Percentiles rank a stretch among this genome's conserved stretches.
Conservation (phyloP, 1,284 basidiomycete genomes). For the Ustilago crameri region DNA sequence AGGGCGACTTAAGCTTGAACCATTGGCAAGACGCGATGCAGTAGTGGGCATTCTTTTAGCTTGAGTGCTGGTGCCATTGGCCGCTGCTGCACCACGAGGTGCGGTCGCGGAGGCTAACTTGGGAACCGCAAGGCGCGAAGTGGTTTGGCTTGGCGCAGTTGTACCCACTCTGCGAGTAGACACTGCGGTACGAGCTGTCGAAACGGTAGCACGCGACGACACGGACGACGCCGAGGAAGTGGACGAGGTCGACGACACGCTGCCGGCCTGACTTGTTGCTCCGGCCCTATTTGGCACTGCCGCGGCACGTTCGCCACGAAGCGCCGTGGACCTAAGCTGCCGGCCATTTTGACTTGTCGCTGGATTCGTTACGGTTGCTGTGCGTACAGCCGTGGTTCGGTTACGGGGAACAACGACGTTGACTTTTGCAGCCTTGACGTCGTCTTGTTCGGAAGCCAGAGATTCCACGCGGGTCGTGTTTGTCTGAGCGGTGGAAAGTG, state of each 20-base stretch:
- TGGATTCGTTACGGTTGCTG: conserved; percentile 17
- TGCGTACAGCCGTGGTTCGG: conserved; percentile 27
- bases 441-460: conserved; percentile 18
- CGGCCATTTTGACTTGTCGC: conserved; percentile 13
- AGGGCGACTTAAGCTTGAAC: conserved; percentile 27
- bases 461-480: conserved; percentile 28
- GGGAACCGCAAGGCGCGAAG: conserved; percentile 6
- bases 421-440: conserved; percentile 33
- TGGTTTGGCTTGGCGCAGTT: conserved; percentile 17
- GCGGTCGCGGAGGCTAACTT: conserved; percentile 13
- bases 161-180: conserved; percentile 23
- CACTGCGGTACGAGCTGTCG: conserved; percentile 38
- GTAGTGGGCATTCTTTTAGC: conserved; percentile 10
- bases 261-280: conserved; percentile 39
- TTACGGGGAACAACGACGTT: conserved; percentile 7
- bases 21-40: conserved; percentile 9
- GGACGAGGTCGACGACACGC: conserved; percentile 41
- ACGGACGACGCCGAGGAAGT: conserved; percentile 27
- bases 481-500: conserved; percentile 35
- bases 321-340: conserved; percentile 28
- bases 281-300: conserved; percentile 25
- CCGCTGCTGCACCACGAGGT: conserved; percentile 3
- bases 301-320: conserved; percentile 7
- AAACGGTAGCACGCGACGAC: conserved; percentile 31
- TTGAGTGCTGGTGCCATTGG: conserved; percentile 10